A percentile compares a stretch with the other conserved stretches of the same genome.
Conservation (phyloP, 108 stramenopile species). For the Nannochloropsis granulata region DNA sequence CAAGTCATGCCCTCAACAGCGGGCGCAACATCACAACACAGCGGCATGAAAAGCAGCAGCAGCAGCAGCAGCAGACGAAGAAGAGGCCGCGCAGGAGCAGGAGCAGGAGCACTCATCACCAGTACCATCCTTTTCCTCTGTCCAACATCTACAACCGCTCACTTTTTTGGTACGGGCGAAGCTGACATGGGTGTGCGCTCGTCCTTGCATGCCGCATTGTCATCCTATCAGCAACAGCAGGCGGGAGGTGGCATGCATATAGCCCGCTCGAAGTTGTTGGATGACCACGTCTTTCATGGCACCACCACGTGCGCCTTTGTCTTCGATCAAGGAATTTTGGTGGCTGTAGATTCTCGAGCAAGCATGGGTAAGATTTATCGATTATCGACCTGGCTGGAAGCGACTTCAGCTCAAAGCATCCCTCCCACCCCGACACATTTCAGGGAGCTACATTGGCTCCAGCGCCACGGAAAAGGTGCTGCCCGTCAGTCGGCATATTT, state of each 20-base stretch:
- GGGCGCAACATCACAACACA: too few species aligned
- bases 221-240: background rate
- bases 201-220: background rate
- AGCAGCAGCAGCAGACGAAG: too few species aligned
- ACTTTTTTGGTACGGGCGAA: background rate
- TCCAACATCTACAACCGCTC: too few species aligned
- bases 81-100: too few species aligned
- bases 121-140: too few species aligned
- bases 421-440: background rate
- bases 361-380: conserved; percentile 7
- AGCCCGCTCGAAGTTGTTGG: background rate
- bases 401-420: background rate
- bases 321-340: conserved; percentile 11
- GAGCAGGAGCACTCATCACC: too few species aligned
- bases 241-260: background rate
- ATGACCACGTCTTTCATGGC: conserved; percentile 3
- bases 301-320: conserved; percentile 25
- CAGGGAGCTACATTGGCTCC: background rate
- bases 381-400: background rate
- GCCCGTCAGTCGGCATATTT: conserved; percentile 17
- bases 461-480: conserved; percentile 6
- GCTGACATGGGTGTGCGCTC: background rate
- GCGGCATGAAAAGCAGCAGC: too few species aligned
- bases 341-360: conserved; percentile 26
- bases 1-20: too few species aligned